Conservation (phyloP, 2,329 filamentous ascomycete genomes). For the Tolypocladium album region DNA sequence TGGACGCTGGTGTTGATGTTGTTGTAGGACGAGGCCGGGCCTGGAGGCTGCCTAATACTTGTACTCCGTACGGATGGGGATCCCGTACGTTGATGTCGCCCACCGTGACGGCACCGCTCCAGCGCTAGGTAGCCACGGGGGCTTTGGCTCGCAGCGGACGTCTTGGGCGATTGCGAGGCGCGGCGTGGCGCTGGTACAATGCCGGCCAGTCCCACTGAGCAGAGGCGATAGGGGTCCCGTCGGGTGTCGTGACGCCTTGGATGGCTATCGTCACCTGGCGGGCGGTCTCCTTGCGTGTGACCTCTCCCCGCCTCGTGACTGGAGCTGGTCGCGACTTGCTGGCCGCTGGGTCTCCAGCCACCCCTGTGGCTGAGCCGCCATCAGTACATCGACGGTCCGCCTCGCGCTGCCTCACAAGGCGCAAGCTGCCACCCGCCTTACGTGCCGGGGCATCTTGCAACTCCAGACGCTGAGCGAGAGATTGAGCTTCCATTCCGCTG, state of each 20-base stretch:
- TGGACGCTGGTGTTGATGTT: background rate
- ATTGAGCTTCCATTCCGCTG: background rate
- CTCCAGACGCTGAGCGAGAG: background rate
- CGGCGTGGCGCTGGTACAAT: background rate
- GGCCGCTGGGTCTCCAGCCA: background rate
- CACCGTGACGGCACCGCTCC: background rate
- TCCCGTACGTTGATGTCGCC: background rate
- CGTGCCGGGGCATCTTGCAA: background rate
- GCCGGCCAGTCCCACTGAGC: background rate
- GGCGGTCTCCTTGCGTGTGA: background rate
- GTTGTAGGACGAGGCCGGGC: background rate
- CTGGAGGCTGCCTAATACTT: background rate
- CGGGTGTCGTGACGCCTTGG: background rate
- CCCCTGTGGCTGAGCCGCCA: background rate
- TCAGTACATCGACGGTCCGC: background rate
- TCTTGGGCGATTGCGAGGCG: background rate
- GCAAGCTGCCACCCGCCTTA: background rate
- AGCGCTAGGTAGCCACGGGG: conserved; percentile 1
- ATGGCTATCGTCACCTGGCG: background rate
- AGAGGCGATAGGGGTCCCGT: background rate
- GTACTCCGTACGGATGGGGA: background rate
- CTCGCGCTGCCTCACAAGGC: background rate
- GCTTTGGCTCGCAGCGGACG: background rate
- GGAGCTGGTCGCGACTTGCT: too few relatives aligned
- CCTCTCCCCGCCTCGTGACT: background rate